Evolutionary conservation across 192 early-diverging fungal genomes (phyloP).

Genomic region (Oehlia diaphana): DNA sequence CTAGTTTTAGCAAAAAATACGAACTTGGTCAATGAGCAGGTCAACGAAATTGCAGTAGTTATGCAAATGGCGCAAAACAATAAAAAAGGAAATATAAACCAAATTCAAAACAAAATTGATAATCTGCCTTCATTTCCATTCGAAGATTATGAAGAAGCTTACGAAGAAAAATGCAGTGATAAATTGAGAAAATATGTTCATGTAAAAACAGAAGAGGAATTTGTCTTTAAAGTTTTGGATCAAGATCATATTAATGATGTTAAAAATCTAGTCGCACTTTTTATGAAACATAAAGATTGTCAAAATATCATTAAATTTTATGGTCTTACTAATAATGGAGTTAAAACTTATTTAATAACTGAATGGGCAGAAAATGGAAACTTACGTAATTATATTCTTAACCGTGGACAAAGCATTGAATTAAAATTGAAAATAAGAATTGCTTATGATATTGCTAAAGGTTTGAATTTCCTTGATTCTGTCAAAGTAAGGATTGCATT

Average conservation of each 20-base stretch:
- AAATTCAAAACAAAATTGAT: too few relatives aligned
- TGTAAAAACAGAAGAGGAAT: neutral
- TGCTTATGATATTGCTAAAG: too few relatives aligned
- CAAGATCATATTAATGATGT: neutral
- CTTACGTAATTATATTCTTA: neutral
- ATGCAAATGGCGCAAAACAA: neutral
- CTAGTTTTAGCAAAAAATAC: neutral
- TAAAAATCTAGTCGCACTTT: neutral
- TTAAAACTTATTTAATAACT: neutral
- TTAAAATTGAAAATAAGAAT: too few relatives aligned
- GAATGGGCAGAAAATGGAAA: neutral
- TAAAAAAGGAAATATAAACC: too few relatives aligned
- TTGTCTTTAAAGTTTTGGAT: neutral
- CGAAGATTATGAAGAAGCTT: neutral
- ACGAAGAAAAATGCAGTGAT: too few relatives aligned
- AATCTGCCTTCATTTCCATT: neutral
- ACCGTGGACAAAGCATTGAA: too few relatives aligned
- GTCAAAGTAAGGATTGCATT: too few relatives aligned
- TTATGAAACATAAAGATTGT: neutral
- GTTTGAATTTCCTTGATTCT: too few relatives aligned
- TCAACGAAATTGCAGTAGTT: neutral
- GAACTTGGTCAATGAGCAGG: neutral
- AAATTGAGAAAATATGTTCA: neutral
- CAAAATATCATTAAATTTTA: neutral
- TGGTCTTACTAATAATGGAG: neutral